A percentile compares a stretch with the other conserved stretches of the same genome.
Conservation (phyloP, 2,329 filamentous ascomycete species). For the Plenodomus lindquistii region DNA sequence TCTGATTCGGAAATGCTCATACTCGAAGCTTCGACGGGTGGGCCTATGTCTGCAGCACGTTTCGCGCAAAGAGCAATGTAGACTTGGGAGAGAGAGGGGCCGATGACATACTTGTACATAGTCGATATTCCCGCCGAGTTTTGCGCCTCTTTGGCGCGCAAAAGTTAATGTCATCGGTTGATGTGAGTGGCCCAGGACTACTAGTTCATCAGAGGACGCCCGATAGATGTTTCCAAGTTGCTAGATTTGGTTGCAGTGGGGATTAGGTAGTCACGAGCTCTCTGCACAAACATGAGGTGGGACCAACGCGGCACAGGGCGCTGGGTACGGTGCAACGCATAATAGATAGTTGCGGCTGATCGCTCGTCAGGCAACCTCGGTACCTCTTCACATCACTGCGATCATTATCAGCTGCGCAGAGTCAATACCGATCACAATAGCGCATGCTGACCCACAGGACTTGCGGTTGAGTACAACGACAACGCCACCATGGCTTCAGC, state of each 20-base stretch:
- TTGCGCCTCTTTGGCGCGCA: too few species aligned
- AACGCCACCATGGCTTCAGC: constrained; percentile 16
- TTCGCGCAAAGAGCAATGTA: too few species aligned
- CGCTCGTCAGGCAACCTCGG: not conserved
- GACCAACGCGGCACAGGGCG: constrained; percentile 2
- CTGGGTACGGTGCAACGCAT: constrained; percentile 1
- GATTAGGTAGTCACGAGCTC: constrained; percentile 14
- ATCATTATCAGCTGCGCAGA: too few species aligned
- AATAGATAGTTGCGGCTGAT: not conserved
- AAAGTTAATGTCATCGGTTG: too few species aligned
- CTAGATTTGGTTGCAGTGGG: not conserved
- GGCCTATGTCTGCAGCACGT: too few species aligned
- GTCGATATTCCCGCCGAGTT: too few species aligned
- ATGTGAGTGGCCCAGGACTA: constrained; percentile 8
- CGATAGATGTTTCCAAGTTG: not conserved
- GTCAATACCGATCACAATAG: too few species aligned
- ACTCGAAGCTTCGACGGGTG: too few species aligned
- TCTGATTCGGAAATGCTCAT: too few species aligned
- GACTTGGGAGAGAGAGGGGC: too few species aligned
- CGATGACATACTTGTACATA: too few species aligned
- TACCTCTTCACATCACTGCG: too few species aligned
- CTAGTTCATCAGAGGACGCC: not conserved
- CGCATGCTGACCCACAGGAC: not conserved
- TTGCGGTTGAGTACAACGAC: not conserved
- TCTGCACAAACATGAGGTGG: constrained; percentile 1